These are phyloP conservation scores for Guyanaporus albipodus DNA, from an alignment of 768 basidiomycete genomes.

Conservation along the genomic window DNA sequence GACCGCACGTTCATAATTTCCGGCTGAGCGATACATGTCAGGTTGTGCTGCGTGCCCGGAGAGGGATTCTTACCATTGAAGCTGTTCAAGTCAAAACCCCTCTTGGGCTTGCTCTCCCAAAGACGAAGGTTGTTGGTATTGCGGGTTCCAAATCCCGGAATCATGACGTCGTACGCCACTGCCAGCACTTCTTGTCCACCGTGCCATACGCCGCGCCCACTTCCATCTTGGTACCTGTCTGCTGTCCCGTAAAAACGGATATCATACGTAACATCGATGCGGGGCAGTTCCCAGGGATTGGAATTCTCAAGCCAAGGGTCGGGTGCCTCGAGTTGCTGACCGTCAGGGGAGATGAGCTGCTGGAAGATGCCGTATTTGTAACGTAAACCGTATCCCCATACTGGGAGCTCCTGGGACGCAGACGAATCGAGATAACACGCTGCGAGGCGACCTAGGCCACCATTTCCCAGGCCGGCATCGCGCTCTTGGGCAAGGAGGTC, in stretches of 20 bases:
- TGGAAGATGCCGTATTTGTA: slow-evolving; percentile 98
- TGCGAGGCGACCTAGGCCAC: slow-evolving; percentile 92
- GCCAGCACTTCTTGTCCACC: slow-evolving; percentile 95
- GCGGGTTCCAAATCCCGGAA: slow-evolving; percentile 76
- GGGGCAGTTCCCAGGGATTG: slow-evolving; percentile 86
- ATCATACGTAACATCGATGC: slow-evolving; percentile 79
- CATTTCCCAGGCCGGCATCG: slow-evolving; percentile 93
- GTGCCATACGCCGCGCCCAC: slow-evolving; percentile 64
- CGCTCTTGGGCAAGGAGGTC: slow-evolving; percentile 86
- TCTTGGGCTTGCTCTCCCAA: slow-evolving; percentile 83
- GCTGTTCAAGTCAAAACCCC: slow-evolving; percentile 89
- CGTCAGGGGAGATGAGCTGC: slow-evolving; percentile 80
- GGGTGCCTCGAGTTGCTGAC: slow-evolving; percentile 83
- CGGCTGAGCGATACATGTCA: slow-evolving; percentile 47
- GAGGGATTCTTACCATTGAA: slow-evolving; percentile 87
- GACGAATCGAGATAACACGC: slow-evolving; percentile 97
- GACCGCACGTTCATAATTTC: slow-evolving; percentile 89
- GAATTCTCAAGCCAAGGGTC: slow-evolving; percentile 90
- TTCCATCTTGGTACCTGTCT: slow-evolving; percentile 58
- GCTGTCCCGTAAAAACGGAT: slow-evolving; percentile 88
- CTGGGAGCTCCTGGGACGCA: slow-evolving; percentile 83
- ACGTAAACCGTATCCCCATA: slow-evolving; percentile 93
- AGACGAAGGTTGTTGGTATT: slow-evolving; percentile 88
- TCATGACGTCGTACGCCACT: slow-evolving; percentile 91
- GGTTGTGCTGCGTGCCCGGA: not conserved